Evolutionary conservation across 768 basidiomycete species (phyloP), one percentile per base, ranked within the genome.

Genomic region (Rhodotorula diobovata): DNA sequence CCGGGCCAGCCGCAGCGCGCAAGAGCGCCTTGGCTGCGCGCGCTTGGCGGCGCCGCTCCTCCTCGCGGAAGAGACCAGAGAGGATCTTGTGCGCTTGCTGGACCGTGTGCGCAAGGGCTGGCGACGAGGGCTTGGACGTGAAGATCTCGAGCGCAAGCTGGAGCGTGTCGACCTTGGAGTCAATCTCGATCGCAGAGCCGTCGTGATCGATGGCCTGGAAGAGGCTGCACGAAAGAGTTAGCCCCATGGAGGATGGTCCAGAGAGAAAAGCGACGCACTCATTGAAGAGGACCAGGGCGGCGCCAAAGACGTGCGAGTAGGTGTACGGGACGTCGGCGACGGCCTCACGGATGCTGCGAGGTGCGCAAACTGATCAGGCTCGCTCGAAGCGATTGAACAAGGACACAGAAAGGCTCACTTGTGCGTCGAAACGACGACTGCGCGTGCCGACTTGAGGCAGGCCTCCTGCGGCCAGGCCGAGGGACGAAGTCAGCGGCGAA

Each of bases 191-290:
- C 2, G 68, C 68, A 2, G 74, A 70, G 37, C 63, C 50, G 53
- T 75, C 74, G 60, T 62, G 53, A 54, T 75, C 71, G 68, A 75
- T 75, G 9, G 74, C 67, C 41, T 75, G 74, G 55, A 75, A 75
- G 48, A 75, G 71, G 50, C 72, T 73, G 65, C 0, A 1, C 10
- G 16, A 59, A 21, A 59, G 68, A 15, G 21, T 25, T n/a, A 2
- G 35, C 2, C 6, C 14, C 4, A n/a, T 4, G 34, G 18, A 41
- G 25, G 16, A 15, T 23, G 18, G 51, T 21, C 28, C 34, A 11
- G 12, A 21, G 32, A 20, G 18, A 45, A 16, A 28, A 7, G 4
- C 23, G 28, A 53, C 64, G 23, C 23, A 73, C 72, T 75, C 71
- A 59, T 69, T 69, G 62, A 75, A 75, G 10, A 75, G 67, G 25